Conservation (phyloP, 202 grass and related monocot species). For the Musa balbisiana region DNA sequence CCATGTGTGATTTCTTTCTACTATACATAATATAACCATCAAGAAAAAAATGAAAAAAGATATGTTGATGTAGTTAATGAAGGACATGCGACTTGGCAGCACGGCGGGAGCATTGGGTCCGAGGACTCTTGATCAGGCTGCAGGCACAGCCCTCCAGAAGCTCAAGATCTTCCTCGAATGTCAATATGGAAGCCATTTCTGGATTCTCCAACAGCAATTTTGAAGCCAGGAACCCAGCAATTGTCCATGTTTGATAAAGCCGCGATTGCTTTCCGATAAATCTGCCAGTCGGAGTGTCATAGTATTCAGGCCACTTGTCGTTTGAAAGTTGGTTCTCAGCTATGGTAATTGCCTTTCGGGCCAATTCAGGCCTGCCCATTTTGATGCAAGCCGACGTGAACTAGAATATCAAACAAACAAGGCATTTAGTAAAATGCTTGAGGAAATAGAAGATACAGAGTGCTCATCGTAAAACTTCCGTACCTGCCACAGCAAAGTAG, state of each 20-base stretch:
- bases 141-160: slow-evolving; percentile 92
- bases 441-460: neutral
- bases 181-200: slow-evolving; percentile 83
- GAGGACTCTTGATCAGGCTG: slow-evolving; percentile 47
- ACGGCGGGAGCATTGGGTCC: slow-evolving; percentile 55
- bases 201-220: slow-evolving; percentile 88
- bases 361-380: slow-evolving; percentile 85
- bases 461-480: neutral
- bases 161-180: slow-evolving; percentile 92
- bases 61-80: slow-evolving; percentile 20
- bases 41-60: slow-evolving; percentile 2
- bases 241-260: slow-evolving; percentile 97
- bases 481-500: slow-evolving; percentile 62
- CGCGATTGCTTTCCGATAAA: slow-evolving; percentile 94
- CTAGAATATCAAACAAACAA: slow-evolving; percentile 27
- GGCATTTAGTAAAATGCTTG: neutral
- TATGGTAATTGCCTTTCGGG: slow-evolving; percentile 57
- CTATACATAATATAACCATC: slow-evolving; percentile 3
- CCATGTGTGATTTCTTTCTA: neutral
- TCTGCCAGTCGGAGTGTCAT: slow-evolving; percentile 71
- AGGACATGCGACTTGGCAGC: slow-evolving; percentile 33
- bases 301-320: slow-evolving; percentile 97
- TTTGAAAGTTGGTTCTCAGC: slow-evolving; percentile 68
- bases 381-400: slow-evolving; percentile 97
- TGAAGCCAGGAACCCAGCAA: slow-evolving; percentile 87